These are phyloP conservation scores for Canavalia ensiformis DNA, from an alignment of 306 rosid genomes.

Conservation along the genomic window DNA sequence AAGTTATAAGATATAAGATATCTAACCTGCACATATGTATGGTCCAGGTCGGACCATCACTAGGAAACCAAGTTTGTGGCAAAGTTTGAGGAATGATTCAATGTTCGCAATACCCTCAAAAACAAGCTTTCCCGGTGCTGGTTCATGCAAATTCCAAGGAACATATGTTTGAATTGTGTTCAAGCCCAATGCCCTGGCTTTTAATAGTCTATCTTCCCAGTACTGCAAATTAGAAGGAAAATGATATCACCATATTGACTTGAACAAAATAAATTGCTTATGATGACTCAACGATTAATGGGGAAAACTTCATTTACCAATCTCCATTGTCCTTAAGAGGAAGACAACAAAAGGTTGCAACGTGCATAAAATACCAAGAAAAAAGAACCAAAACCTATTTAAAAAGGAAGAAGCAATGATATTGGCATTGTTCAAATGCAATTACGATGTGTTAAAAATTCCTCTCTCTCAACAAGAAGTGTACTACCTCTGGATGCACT, in stretches of 20 bases:
- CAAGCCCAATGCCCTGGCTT: slow-evolving; percentile 94
- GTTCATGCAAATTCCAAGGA: slow-evolving; percentile 98
- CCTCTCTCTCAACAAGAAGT: slow-evolving; percentile 22
- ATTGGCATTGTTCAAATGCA: slow-evolving; percentile 7
- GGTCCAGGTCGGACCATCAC: slow-evolving; percentile 97
- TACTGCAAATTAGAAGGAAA: slow-evolving; percentile 66
- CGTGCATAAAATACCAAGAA: neutral
- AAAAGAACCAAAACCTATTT: slow-evolving; percentile 31
- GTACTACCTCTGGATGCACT: slow-evolving; percentile 91
- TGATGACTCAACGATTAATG: slow-evolving; percentile 3
- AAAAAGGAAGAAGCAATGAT: slow-evolving; percentile 1
- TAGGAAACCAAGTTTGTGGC: slow-evolving; percentile 77
- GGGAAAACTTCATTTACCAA: slow-evolving; percentile 8
- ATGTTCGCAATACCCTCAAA: slow-evolving; percentile 86
- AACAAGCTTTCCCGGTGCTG: slow-evolving; percentile 69
- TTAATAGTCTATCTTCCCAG: slow-evolving; percentile 95
- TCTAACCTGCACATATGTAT: slow-evolving; percentile 87
- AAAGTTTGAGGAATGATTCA: slow-evolving; percentile 75
- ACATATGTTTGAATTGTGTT: slow-evolving; percentile 90
- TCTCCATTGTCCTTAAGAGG: neutral
- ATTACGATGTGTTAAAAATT: slow-evolving; percentile 29
- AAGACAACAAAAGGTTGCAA: slow-evolving; percentile 20
- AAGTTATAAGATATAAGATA: slow-evolving; percentile 19
- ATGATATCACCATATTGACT: slow-evolving; percentile 38
- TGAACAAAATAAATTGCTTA: slow-evolving; percentile 23